Evolutionary conservation across 2,329 filamentous ascomycete genomes (phyloP), one percentile per base, ranked within the genome.

Genomic region (Fusarium dimerum): DNA sequence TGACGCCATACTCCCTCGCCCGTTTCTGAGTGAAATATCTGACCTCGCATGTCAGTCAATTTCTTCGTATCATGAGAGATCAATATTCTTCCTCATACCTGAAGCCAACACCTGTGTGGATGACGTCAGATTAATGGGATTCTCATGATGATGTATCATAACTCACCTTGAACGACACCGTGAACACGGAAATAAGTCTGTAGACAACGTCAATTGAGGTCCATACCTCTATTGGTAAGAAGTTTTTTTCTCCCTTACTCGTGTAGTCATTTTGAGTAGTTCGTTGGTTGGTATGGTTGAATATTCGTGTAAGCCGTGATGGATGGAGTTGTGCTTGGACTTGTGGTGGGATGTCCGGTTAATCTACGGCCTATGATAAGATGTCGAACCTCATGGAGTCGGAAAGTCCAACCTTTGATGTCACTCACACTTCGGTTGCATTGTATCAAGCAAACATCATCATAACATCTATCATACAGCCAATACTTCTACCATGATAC

Each of bases 121-220:
- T 60, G 55, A 64, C 61, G 67, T 71, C 63, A 73, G 63, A 56
- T 50, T 26, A 26, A 10, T 40, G 38, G 43, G 26, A 26, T 26
- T 17, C 9, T 15, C 10, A 9, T 26, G 20, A 9, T n/a, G 40
- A 38, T 43, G 40, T 17, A 48, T 39, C 20, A 17, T 8, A 47
- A 60, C 73, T 55, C 72, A 86, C 87, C 87, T 79, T 91, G 87
- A 12, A 91, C 88, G 39, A 78, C 78, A 48, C 87, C 87, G 62
- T 89, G 84, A 52, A 85, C 86, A 15, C 81, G 72, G 66, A 86
- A 88, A 61, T 83, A 83, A 32, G 86, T 71, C 83, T 86, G 45
- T 26, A 6, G 0, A 18, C n/a, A 3, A 3, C 15, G 17, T 64
- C 26, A 64, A 43, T 6, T 41, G 32, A 26, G 7, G 20, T 26